Percentiles rank a stretch among this genome's conserved stretches.
Evolutionary conservation across 257 asterid genomes (phyloP).

Genomic region (Anisodus tanguticus): DNA sequence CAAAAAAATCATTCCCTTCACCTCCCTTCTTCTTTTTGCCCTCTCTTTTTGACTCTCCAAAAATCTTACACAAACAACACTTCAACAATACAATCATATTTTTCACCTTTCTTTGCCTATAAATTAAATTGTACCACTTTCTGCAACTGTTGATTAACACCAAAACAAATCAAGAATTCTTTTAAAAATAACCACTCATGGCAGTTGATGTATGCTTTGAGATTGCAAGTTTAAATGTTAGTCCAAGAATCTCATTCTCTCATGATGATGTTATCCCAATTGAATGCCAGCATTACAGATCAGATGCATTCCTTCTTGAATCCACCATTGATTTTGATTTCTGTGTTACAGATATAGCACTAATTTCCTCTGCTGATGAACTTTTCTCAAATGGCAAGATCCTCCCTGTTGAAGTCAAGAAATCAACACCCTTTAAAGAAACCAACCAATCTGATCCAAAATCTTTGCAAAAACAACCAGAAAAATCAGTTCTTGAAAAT

Average conservation of each 20-base stretch:
- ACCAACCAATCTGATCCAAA: slow-evolving; percentile 34
- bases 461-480: neutral
- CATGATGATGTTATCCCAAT: slow-evolving; percentile 57
- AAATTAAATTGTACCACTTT: slow-evolving; percentile 4
- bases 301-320: slow-evolving; percentile 52
- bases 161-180: neutral
- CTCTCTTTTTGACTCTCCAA: slow-evolving; percentile 54
- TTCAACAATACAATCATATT: slow-evolving; percentile 14
- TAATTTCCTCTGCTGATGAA: slow-evolving; percentile 77
- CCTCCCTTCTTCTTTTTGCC: neutral
- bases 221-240: slow-evolving; percentile 45
- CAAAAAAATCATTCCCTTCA: slow-evolving; percentile 32
- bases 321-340: slow-evolving; percentile 68
- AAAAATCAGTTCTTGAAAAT: neutral
- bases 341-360: slow-evolving; percentile 41
- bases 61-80: slow-evolving; percentile 22
- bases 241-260: slow-evolving; percentile 83
- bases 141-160: slow-evolving; percentile 2
- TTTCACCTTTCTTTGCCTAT: slow-evolving; percentile 16
- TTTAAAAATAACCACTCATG: slow-evolving; percentile 40
- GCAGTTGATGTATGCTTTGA: slow-evolving; percentile 74
- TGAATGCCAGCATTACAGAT: slow-evolving; percentile 40
- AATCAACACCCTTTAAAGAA: slow-evolving; percentile 26
- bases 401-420: slow-evolving; percentile 67
- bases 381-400: slow-evolving; percentile 81